Evolutionary conservation across 345 rosid genomes (phyloP).

Genomic region (Acer campestre): DNA sequence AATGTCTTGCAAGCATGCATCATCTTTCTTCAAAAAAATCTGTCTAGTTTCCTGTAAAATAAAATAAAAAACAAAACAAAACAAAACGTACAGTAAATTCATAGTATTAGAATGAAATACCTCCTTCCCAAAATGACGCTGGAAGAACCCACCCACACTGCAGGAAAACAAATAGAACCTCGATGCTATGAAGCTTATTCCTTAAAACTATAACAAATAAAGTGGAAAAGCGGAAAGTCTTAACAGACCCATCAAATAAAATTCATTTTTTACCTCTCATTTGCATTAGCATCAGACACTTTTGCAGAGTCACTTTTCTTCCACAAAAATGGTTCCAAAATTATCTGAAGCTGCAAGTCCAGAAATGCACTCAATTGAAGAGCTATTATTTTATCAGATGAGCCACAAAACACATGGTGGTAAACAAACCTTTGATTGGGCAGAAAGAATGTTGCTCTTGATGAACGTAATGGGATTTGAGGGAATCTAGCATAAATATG

Average conservation of each 20-base stretch:
- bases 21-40: no score
- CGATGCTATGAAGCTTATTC: constrained; percentile 9
- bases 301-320: constrained; percentile 53
- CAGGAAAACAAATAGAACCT: constrained; percentile 28
- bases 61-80: no score
- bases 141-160: constrained; percentile 76
- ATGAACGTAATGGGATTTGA: constrained; percentile 69
- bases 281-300: constrained; percentile 35
- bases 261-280: constrained; percentile 49
- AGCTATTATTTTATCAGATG: background rate
- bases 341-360: constrained; percentile 57
- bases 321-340: constrained; percentile 81
- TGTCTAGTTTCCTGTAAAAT: no score
- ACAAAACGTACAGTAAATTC: background rate
- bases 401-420: constrained; percentile 10
- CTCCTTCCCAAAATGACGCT: constrained; percentile 89
- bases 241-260: constrained; percentile 1
- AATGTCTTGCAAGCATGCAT: constrained; percentile 2
- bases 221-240: background rate
- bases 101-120: constrained; percentile 37
- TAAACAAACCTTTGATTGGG: constrained; percentile 76
- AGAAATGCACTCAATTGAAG: constrained; percentile 12
- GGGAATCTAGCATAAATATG: constrained; percentile 59
- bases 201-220: background rate
- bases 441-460: constrained; percentile 70